A percentile compares a stretch with the other conserved stretches of the same genome.
Conservation (phyloP, 2,329 filamentous ascomycete species). For the Ophiostoma quercus region DNA sequence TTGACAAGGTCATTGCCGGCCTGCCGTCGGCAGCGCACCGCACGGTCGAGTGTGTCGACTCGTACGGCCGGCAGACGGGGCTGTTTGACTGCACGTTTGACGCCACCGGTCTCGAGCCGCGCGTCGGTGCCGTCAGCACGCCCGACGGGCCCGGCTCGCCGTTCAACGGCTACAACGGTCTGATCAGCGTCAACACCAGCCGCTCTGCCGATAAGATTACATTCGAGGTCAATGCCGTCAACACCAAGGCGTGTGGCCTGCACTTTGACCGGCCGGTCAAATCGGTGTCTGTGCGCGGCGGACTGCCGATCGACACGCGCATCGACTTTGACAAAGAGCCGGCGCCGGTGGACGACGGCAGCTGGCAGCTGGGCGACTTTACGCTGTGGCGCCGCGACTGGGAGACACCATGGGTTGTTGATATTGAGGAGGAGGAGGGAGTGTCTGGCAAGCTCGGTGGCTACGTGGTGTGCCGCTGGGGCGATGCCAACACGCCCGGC, state of each 20-base stretch:
- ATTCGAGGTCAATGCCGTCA: slow-evolving; percentile 62
- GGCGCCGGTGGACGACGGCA: slow-evolving; percentile 51
- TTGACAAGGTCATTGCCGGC: slow-evolving; percentile 59
- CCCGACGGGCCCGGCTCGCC: slow-evolving; percentile 56
- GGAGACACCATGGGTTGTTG: slow-evolving; percentile 69
- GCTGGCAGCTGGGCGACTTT: slow-evolving; percentile 51
- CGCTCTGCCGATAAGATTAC: slow-evolving; percentile 36
- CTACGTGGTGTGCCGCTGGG: slow-evolving; percentile 75
- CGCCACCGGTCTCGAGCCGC: slow-evolving; percentile 39
- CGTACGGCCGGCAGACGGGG: slow-evolving; percentile 42
- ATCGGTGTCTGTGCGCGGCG: slow-evolving; percentile 56
- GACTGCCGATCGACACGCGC: slow-evolving; percentile 54
- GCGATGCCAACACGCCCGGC: slow-evolving; percentile 68
- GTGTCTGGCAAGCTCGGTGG: slow-evolving; percentile 48
- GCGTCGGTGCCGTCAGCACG: slow-evolving; percentile 49
- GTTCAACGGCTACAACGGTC: slow-evolving; percentile 48
- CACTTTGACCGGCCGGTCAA: slow-evolving; percentile 64
- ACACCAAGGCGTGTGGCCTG: slow-evolving; percentile 75
- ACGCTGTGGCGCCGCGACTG: slow-evolving; percentile 80
- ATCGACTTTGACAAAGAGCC: slow-evolving; percentile 55
- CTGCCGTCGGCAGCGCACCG: slow-evolving; percentile 67
- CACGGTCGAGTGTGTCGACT: slow-evolving; percentile 46
- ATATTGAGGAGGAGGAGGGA: slow-evolving; percentile 57
- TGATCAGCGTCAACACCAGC: slow-evolving; percentile 62
- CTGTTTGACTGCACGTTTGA: slow-evolving; percentile 66